phyloP scores from a whole-genome alignment of 805 yeast species.

The Lipomyces yamadae region DNA sequence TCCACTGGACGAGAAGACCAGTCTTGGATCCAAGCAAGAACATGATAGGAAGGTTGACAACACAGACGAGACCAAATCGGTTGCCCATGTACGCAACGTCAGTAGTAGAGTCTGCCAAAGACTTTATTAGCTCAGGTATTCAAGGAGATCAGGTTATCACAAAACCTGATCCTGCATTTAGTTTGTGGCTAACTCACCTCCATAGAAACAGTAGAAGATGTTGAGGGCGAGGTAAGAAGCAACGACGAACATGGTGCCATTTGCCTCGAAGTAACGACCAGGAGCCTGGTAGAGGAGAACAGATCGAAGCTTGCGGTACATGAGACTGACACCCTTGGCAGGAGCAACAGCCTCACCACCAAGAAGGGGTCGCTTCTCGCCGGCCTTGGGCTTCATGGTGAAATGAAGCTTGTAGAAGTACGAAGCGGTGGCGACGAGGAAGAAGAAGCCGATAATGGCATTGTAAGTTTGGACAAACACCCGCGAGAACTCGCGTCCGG shows the following conservation, averaged over 20 bases:
- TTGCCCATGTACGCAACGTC: conserved; percentile 31
- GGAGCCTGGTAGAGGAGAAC: conserved; percentile 36
- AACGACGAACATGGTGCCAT: conserved; percentile 37
- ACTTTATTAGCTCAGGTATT: background rate
- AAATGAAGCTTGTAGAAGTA: conserved; percentile 34
- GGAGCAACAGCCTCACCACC: conserved; percentile 29
- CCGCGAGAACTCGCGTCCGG: conserved; percentile 36
- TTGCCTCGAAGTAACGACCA: conserved; percentile 38
- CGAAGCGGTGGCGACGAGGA: conserved; percentile 30
- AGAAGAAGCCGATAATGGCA: conserved; percentile 35
- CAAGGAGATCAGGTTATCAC: no score
- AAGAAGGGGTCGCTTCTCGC: conserved; percentile 37
- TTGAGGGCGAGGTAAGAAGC: conserved; percentile 33
- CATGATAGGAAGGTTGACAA: conserved; percentile 38
- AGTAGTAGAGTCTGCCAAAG: conserved; percentile 17
- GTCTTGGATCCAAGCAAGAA: conserved; percentile 38
- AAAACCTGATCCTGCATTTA: background rate
- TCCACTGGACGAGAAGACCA: conserved; percentile 38
- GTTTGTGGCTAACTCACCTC: conserved; percentile 5
- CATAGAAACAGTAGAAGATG: conserved; percentile 37
- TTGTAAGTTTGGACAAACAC: conserved; percentile 37
- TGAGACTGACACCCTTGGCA: conserved; percentile 23
- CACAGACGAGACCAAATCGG: conserved; percentile 38
- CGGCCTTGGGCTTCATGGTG: conserved; percentile 24
- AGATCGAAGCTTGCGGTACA: conserved; percentile 33